Percentiles rank a stretch among this genome's conserved stretches.
Evolutionary conservation across 768 basidiomycete species (phyloP).

Genomic region (Pseudohyphozyma bogoriensis): DNA sequence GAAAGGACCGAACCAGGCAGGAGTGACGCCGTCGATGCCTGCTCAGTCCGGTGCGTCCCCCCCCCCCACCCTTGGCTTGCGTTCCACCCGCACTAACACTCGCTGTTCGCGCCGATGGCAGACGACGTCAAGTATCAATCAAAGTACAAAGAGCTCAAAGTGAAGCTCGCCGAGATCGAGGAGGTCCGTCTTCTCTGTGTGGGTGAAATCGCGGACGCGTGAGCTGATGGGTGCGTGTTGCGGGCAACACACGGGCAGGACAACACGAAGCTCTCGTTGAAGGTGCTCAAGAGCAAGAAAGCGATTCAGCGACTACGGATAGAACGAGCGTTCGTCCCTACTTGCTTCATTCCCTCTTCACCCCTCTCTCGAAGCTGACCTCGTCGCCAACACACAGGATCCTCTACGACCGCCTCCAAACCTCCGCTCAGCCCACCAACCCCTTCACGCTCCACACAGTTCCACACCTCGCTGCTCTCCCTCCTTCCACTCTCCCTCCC

Average conservation of each 20-base stretch:
- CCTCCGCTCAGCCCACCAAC: conserved; percentile 17
- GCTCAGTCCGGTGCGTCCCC: too few relatives aligned
- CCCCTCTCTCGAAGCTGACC: background rate
- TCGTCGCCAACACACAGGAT: conserved; percentile 4
- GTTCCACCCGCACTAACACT: background rate
- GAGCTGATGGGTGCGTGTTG: background rate
- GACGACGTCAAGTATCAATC: conserved; percentile 28
- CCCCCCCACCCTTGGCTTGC: too few relatives aligned
- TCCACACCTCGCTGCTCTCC: conserved; percentile 14
- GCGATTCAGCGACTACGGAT: conserved; percentile 27
- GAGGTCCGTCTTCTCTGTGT: conserved; percentile 6
- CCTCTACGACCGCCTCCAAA: conserved; percentile 26
- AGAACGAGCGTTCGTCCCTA: conserved; percentile 22
- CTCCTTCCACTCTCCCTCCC: conserved; percentile 6
- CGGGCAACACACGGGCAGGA: background rate
- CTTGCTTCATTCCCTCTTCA: too few relatives aligned
- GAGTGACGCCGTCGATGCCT: too few relatives aligned
- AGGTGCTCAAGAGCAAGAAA: conserved; percentile 29
- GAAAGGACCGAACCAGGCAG: too few relatives aligned
- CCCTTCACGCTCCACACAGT: conserved; percentile 24
- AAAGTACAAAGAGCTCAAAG: conserved; percentile 26
- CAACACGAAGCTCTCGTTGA: conserved; percentile 25
- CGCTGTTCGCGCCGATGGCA: background rate
- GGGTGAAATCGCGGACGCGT: too few relatives aligned
- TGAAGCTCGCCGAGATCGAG: conserved; percentile 23